Base-by-base conservation (phyloP, 768 basidiomycete genomes). In the Lentinula raphanica region DNA sequence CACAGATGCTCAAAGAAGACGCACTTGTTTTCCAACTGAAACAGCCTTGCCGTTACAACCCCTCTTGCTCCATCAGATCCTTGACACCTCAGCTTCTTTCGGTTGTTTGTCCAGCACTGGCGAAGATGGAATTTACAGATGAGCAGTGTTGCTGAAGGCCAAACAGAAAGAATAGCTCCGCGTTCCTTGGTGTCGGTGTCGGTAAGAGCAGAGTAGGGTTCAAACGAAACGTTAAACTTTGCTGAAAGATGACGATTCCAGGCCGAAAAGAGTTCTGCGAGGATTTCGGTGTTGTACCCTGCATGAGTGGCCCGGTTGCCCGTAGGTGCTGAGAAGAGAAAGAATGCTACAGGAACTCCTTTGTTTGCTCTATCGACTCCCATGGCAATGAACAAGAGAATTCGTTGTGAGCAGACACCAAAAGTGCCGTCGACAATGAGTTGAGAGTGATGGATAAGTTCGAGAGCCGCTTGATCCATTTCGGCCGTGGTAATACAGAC, bases 101-200 rank as follows among this genome's bases (percentile, higher is more conserved):
- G 51, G 51, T 62, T 53, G 58, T 76, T 76, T 19, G 44, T 63
- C 73, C 74, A 76, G 38, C 63, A 72, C 42, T 75, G 72, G 3
- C 69, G 65, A n/a, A 72, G 27, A 56, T 76, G 75, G 54, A 75
- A 76, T 38, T 67, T 66, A 64, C 75, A 76, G 9, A 76, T 59
- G 0, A 76, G 62, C 17, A 76, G 70, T n/a, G 59, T 54, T 31
- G 74, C 67, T 6, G 35, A 17, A 1, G 67, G 65, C 54, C 60
- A 72, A 3, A 76, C 67, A 21, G 15, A 21, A 7, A 71, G 36
- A 5, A 76, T 67, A 5, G 72, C 71, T 11, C 57, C 66, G n/a
- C n/a, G n/a, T n/a, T n/a, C n/a, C n/a, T n/a, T n/a, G n/a, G n/a
- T n/a, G n/a, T n/a, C n/a, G n/a, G 11, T 75, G 56, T 75, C 71